Evolutionary conservation across 257 asterid species (phyloP).

Genomic region (Nicotiana undulata): DNA sequence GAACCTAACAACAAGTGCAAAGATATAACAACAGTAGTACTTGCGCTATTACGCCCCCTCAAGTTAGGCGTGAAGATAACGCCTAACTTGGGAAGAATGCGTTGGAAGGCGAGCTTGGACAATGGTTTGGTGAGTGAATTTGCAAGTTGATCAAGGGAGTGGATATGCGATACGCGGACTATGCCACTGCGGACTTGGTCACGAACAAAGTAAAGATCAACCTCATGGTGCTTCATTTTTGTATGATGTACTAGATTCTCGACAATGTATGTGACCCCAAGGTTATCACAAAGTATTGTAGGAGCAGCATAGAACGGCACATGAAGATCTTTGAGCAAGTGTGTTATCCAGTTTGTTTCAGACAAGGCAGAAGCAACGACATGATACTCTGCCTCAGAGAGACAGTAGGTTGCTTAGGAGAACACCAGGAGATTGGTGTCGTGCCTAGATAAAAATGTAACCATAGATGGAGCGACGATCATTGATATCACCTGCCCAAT

Average conservation of each 20-base stretch:
- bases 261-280: not conserved
- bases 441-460: not conserved
- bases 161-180: not conserved
- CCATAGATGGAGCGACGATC: not conserved
- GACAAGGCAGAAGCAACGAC: not conserved
- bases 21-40: no score
- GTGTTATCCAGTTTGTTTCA: not conserved
- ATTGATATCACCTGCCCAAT: not conserved
- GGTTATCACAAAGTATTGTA: not conserved
- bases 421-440: not conserved
- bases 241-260: not conserved
- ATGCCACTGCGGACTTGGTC: not conserved
- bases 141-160: not conserved
- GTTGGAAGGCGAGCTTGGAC: not conserved
- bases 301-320: not conserved
- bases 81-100: not conserved
- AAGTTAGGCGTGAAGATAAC: not conserved
- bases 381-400: not conserved
- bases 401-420: not conserved
- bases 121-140: not conserved
- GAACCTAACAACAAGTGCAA: no score
- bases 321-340: not conserved
- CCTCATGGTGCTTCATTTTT: not conserved
- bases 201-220: constrained; percentile 2
- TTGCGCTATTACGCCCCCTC: not conserved